A percentile compares a stretch with the other conserved stretches of the same genome.
Conservation (phyloP, 352 stramenopile species). For the Pythium scleroteichum region DNA sequence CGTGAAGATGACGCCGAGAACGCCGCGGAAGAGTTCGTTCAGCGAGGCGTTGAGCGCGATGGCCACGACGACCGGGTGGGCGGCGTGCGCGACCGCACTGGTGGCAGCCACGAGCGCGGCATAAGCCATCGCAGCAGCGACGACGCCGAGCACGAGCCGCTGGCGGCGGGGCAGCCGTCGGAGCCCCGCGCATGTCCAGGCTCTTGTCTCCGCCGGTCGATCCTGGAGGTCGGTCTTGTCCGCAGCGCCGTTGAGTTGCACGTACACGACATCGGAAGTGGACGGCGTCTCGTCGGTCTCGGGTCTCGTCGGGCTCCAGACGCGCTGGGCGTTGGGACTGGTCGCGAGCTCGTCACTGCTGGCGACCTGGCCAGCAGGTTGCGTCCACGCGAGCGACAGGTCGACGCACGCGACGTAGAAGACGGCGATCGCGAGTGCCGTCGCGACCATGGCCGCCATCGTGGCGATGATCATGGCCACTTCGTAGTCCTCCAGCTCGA, state of each 20-base stretch:
- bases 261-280: too few species aligned
- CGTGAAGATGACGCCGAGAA: conserved; percentile 10
- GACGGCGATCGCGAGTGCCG: conserved; percentile 22
- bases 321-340: too few species aligned
- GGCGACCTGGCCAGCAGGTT: conserved; percentile 2
- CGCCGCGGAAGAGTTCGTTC: conserved; percentile 24
- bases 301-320: too few species aligned
- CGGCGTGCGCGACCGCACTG: conserved; percentile 2
- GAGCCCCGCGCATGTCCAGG: not conserved
- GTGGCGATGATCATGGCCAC: conserved; percentile 26
- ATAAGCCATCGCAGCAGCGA: not conserved
- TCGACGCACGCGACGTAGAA: conserved; percentile 5
- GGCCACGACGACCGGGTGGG: not conserved
- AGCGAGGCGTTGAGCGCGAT: conserved; percentile 17
- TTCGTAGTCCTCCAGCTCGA: conserved; percentile 37
- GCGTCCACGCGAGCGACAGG: too few species aligned
- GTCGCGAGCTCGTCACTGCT: not conserved
- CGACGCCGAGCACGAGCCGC: not conserved
- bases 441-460: conserved; percentile 10
- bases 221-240: too few species aligned
- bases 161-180: not conserved
- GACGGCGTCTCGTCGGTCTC: too few species aligned
- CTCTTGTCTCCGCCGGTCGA: not conserved
- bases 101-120: not conserved
- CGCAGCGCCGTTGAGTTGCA: too few species aligned